phyloP scores from a whole-genome alignment of 1,284 basidiomycete genomes.

The Xanthoconium separans region DNA sequence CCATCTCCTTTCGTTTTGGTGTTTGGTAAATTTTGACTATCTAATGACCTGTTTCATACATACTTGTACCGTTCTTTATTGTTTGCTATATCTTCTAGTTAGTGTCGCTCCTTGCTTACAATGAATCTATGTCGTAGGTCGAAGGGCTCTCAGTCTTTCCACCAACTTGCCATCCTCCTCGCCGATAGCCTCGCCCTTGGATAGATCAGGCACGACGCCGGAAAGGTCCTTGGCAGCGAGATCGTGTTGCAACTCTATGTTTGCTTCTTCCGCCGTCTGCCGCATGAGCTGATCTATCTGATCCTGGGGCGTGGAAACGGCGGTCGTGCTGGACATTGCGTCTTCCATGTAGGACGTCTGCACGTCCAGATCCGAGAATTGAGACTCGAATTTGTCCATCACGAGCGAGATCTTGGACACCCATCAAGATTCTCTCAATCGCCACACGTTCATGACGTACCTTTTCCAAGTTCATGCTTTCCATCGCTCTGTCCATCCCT shows the following conservation, averaged over 20 bases:
- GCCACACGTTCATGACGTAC: slow-evolving; percentile 40
- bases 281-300: slow-evolving; percentile 92
- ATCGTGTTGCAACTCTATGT: slow-evolving; percentile 93
- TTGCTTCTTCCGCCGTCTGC: slow-evolving; percentile 96
- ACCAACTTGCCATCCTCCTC: slow-evolving; percentile 83
- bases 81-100: slow-evolving; percentile 12
- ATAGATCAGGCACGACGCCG: slow-evolving; percentile 51
- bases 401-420: slow-evolving; percentile 85
- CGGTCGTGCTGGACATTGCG: slow-evolving; percentile 92
- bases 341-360: slow-evolving; percentile 99
- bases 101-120: slow-evolving; percentile 14
- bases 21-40: slow-evolving; percentile 30
- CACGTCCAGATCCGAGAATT: slow-evolving; percentile 97
- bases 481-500: slow-evolving; percentile 99
- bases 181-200: slow-evolving; percentile 54
- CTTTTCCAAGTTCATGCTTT: slow-evolving; percentile 97
- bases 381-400: slow-evolving; percentile 99
- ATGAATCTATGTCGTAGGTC: slow-evolving; percentile 61
- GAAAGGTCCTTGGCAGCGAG: slow-evolving; percentile 68
- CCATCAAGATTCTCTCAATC: slow-evolving; percentile 4
- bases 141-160: slow-evolving; percentile 76
- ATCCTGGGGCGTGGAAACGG: slow-evolving; percentile 93
- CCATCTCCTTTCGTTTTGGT: slow-evolving; percentile 12
- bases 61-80: slow-evolving; percentile 23
- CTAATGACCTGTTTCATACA: slow-evolving; percentile 18